Conservation (phyloP, 1,284 basidiomycete genomes). For the Rhodotorula sp. region DNA sequence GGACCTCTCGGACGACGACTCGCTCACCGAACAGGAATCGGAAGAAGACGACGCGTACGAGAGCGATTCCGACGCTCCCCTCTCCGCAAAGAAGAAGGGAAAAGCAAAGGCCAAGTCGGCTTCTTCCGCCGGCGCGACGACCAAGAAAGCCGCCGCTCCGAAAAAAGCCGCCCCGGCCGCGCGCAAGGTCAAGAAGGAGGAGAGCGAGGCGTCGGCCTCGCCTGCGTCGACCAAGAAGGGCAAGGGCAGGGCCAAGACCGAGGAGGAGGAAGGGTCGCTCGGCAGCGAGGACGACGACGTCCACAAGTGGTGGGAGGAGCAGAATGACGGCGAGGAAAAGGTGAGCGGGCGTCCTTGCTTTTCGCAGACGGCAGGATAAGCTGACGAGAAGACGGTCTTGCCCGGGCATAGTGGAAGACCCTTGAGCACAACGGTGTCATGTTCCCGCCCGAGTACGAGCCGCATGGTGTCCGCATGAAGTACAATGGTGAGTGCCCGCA, state of each 20-base stretch:
- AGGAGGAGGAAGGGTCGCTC: conserved; percentile 35
- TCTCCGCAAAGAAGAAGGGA: conserved; percentile 36
- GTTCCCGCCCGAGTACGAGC: conserved; percentile 93
- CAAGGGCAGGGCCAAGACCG: conserved; percentile 45
- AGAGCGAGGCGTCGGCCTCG: conserved; percentile 38
- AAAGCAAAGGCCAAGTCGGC: conserved; percentile 43
- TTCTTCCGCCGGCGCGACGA: conserved; percentile 40
- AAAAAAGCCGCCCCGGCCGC: conserved; percentile 30
- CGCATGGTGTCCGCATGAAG: conserved; percentile 84
- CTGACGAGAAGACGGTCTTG: neutral
- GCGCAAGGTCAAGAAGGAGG: conserved; percentile 48
- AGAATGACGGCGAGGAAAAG: conserved; percentile 51
- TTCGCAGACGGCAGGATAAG: neutral
- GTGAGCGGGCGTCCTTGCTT: conserved; percentile 12
- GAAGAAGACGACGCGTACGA: conserved; percentile 27
- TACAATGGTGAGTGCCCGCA: conserved; percentile 70
- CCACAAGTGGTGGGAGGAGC: conserved; percentile 79
- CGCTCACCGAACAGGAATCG: conserved; percentile 17
- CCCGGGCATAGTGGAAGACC: conserved; percentile 73
- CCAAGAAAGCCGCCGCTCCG: conserved; percentile 12
- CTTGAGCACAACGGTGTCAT: conserved; percentile 91
- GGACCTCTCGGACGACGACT: conserved; percentile 9
- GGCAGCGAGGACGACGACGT: conserved; percentile 57
- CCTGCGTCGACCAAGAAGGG: conserved; percentile 48
- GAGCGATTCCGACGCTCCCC: conserved; percentile 26